phyloP scores from a whole-genome alignment of 2,329 filamentous ascomycete genomes.

The Talaromyces funiculosus region DNA sequence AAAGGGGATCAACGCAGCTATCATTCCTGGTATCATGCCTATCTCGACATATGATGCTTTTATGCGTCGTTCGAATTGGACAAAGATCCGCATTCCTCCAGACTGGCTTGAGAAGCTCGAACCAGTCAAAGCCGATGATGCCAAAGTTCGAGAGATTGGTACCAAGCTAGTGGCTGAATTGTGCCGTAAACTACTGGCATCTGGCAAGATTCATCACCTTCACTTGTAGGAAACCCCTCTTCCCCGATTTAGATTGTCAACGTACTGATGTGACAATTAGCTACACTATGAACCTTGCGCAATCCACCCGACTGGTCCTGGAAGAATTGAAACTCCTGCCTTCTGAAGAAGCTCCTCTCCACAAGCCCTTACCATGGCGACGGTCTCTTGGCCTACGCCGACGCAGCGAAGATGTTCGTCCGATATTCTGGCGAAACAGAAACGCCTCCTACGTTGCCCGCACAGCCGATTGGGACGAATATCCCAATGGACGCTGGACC shows the following conservation, averaged over 20 bases:
- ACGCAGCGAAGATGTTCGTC: conserved; percentile 88
- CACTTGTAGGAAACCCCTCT: conserved; percentile 63
- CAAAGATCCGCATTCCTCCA: conserved; percentile 75
- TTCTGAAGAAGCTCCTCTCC: conserved; percentile 67
- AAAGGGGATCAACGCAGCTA: conserved; percentile 75
- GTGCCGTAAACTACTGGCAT: conserved; percentile 77
- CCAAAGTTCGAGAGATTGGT: conserved; percentile 82
- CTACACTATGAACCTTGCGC: conserved; percentile 98
- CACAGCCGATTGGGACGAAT: conserved; percentile 98
- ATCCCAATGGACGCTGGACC: conserved; percentile 97
- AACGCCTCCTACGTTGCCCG: conserved; percentile 93
- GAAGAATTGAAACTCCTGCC: conserved; percentile 83
- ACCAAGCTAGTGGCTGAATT: conserved; percentile 81
- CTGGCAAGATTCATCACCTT: conserved; percentile 70
- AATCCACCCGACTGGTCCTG: conserved; percentile 87
- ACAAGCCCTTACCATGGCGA: conserved; percentile 92
- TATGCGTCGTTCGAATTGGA: conserved; percentile 82
- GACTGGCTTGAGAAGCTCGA: conserved; percentile 78
- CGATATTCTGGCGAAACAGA: conserved; percentile 97
- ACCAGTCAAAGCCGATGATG: conserved; percentile 93
- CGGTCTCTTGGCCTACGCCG: conserved; percentile 86
- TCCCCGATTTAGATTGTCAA: background rate
- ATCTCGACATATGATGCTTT: conserved; percentile 96
- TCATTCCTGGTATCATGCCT: conserved; percentile 83
- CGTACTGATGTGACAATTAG: conserved; percentile 24